Base-by-base conservation (phyloP, 345 rosid species). In the Bruguiera gymnorhiza region DNA sequence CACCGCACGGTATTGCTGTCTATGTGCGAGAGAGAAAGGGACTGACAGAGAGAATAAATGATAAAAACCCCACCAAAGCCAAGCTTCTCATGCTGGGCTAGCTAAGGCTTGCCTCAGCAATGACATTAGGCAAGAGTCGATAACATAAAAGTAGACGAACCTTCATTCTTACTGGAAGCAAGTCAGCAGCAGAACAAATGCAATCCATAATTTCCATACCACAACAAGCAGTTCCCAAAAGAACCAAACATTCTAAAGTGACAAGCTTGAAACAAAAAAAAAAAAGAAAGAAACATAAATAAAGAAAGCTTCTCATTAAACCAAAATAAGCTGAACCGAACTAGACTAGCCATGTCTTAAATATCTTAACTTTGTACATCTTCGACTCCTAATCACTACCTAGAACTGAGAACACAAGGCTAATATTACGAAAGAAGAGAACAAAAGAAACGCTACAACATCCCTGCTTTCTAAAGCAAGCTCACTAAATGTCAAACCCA, bases 281-380 rank as follows among this genome's bases (percentile, higher is more conserved):
- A n/a, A 11, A 54, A 4, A 54, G 5, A 6, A 54, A 7, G 7
- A n/a, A 23, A 26, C 65, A 13, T 43, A 13, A 43, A 15, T 13
- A 19, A 43, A 43, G 50, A 18, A 66, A 63, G 39, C 31, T 55
- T 62, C 26, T 29, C 52, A 67, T 36, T 15, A n/a, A 23, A 29
- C 51, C 37, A 7, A n/a, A 60, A 37, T 53, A 30, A 37, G 0
- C 6, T 16, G 26, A 69, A 56, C 16, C 34, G 65, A 69, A 63
- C 77, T 75, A 69, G 7, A 62, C 73, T 77, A 82, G 66, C 57
- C 72, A 76, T 78, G 67, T 73, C 81, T 73, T 78, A 66, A 69
- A 68, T 75, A 66, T 60, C 65, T 73, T 57, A 67, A 57, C 71
- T 85, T 82, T 85, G 80, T 85, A 82, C 86, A 82, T 60, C 74